A percentile compares a stretch with the other conserved stretches of the same genome.
Evolutionary conservation across 768 basidiomycete species (phyloP).

Genomic region (button mushroom (Agaricus bisporus)): DNA sequence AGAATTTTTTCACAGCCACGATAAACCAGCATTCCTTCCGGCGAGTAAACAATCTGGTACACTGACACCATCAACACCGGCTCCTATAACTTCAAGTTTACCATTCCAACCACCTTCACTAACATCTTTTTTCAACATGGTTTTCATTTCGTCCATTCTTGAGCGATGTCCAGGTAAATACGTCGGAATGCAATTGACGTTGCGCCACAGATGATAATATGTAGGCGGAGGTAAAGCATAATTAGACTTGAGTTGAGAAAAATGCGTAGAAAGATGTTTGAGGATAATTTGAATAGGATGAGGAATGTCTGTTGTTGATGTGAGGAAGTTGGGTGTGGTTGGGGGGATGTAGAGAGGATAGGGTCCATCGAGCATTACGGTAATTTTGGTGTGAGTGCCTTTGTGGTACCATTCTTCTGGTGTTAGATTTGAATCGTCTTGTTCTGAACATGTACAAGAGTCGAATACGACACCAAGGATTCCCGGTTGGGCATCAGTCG

Average conservation of each 20-base stretch:
- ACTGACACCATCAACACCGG: conserved; percentile 82
- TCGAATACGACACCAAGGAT: conserved; percentile 90
- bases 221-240: conserved; percentile 49
- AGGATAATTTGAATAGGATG: conserved; percentile 24
- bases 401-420: conserved; percentile 19
- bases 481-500: conserved; percentile 24
- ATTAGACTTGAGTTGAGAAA: conserved; percentile 42
- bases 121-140: conserved; percentile 23
- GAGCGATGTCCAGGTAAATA: conserved; percentile 65
- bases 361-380: conserved; percentile 88
- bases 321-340: not conserved
- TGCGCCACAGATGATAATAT: conserved; percentile 43
- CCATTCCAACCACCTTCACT: conserved; percentile 32
- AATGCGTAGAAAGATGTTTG: conserved; percentile 37
- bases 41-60: conserved; percentile 80
- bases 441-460: conserved; percentile 62
- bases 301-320: conserved; percentile 15
- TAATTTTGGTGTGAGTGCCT: conserved; percentile 62
- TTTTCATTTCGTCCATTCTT: conserved; percentile 56
- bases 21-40: conserved; percentile 48
- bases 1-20: conserved; percentile 1
- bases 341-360: conserved; percentile 29
- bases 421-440: conserved; percentile 26
- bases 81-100: conserved; percentile 66
- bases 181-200: conserved; percentile 74